These are phyloP conservation scores for Astraeus odoratus DNA, from an alignment of 768 basidiomycete species.

Conservation along the genomic window DNA sequence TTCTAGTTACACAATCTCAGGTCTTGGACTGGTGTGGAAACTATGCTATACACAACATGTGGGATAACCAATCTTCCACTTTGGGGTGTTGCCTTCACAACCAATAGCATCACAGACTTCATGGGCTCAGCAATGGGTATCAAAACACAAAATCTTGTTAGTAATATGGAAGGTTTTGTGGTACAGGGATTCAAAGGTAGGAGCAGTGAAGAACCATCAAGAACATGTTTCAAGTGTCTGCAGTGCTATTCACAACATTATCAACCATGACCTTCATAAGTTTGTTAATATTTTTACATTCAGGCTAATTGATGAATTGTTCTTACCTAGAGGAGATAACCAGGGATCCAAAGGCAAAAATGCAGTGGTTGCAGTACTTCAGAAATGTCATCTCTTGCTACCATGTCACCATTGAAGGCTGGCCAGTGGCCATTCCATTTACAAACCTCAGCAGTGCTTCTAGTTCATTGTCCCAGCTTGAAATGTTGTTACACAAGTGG, in stretches of 20 bases:
- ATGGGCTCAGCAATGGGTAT: background rate
- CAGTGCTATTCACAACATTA: background rate
- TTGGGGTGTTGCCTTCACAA: background rate
- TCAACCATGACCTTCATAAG: background rate
- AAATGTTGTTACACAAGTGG: slow-evolving; percentile 3
- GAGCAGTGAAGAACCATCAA: background rate
- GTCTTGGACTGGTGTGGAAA: background rate
- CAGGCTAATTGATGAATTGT: background rate
- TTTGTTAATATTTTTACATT: background rate
- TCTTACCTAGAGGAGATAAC: background rate
- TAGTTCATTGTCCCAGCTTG: slow-evolving; percentile 5
- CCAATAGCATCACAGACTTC: background rate
- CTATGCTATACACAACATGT: background rate
- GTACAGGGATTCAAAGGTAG: background rate
- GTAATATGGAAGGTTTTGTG: slow-evolving; percentile 1
- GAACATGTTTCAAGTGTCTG: background rate
- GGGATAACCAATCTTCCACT: background rate
- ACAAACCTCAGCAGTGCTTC: slow-evolving; percentile 4
- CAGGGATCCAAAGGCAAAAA: background rate
- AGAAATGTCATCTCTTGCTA: background rate
- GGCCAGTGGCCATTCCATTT: slow-evolving; percentile 3
- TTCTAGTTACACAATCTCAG: background rate
- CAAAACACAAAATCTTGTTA: background rate
- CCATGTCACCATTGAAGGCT: background rate
- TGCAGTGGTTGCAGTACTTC: background rate